Conservation (phyloP, 192 early-diverging fungal genomes). For the Bifiguratus adelaidae region DNA sequence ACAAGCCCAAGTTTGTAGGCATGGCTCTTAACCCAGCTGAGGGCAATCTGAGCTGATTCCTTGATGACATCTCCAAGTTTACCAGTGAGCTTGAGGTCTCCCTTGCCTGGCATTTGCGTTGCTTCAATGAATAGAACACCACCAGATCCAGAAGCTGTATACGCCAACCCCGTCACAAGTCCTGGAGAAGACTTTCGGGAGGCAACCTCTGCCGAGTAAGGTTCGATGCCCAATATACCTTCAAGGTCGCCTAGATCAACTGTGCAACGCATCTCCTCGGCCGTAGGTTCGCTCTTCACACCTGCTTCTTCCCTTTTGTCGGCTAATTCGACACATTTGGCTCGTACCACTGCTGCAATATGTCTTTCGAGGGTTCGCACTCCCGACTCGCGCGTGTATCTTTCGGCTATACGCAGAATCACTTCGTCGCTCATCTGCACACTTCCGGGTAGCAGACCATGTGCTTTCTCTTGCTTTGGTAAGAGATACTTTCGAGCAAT, state of each 20-base stretch:
- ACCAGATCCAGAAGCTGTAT: slow-evolving; percentile 58
- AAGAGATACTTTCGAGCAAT: slow-evolving; percentile 65
- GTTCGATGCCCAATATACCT: slow-evolving; percentile 51
- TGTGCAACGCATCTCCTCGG: slow-evolving; percentile 28
- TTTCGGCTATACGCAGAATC: slow-evolving; percentile 46
- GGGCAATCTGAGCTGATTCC: slow-evolving; percentile 67
- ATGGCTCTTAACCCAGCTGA: slow-evolving; percentile 73
- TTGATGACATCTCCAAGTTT: slow-evolving; percentile 78
- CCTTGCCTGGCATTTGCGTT: slow-evolving; percentile 61
- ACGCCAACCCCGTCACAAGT: slow-evolving; percentile 79
- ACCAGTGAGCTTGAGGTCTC: slow-evolving; percentile 56
- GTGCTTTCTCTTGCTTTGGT: slow-evolving; percentile 59
- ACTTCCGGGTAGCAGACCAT: slow-evolving; percentile 40
- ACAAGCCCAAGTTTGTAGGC: slow-evolving; percentile 43
- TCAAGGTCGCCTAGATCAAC: slow-evolving; percentile 37
- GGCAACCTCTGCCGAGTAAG: slow-evolving; percentile 40
- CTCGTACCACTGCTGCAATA: slow-evolving; percentile 57
- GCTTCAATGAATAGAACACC: slow-evolving; percentile 76
- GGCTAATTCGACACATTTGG: slow-evolving; percentile 57
- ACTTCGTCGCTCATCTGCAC: slow-evolving; percentile 44
- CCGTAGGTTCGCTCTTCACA: slow-evolving; percentile 25
- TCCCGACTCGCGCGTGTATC: slow-evolving; percentile 74
- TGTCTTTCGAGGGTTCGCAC: slow-evolving; percentile 67
- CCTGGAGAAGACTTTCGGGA: slow-evolving; percentile 54
- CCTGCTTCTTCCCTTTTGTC: slow-evolving; percentile 35